Conservation (phyloP, 2,329 filamentous ascomycete genomes). For the Leptosphaerulina australis region DNA sequence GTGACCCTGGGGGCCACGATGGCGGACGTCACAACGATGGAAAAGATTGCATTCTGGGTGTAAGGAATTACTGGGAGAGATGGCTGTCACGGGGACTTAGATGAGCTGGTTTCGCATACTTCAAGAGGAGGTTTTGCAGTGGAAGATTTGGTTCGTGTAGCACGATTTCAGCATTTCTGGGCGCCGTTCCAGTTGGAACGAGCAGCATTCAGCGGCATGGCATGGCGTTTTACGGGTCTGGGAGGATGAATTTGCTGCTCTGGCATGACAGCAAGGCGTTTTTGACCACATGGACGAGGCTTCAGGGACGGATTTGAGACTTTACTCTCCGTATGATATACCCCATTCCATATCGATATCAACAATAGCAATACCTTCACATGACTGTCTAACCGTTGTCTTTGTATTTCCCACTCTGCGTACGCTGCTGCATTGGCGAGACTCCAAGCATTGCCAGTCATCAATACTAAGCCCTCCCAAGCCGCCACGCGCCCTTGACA, state of each 20-base stretch:
- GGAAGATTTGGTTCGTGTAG: not conserved
- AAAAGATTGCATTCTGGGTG: constrained; percentile 62
- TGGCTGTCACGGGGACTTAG: constrained; percentile 57
- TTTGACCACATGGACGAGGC: not conserved
- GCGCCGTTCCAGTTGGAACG: constrained; percentile 8
- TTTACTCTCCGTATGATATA: constrained; percentile 28
- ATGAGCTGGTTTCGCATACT: constrained; percentile 6
- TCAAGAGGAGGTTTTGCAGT: not conserved
- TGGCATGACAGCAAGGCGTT: constrained; percentile 32
- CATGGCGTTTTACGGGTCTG: constrained; percentile 21
- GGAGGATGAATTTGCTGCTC: constrained; percentile 13
- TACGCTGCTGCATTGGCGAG: not conserved
- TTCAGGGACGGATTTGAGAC: constrained; percentile 4
- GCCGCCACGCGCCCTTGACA: constrained; percentile 4
- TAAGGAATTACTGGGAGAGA: constrained; percentile 65
- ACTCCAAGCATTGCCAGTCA: not conserved
- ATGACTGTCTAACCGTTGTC: no score
- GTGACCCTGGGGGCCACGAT: constrained; percentile 65
- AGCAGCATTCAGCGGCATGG: constrained; percentile 30
- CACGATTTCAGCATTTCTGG: constrained; percentile 7
- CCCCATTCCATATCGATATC: constrained; percentile 17
- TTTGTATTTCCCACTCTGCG: not conserved
- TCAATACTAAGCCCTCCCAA: constrained; percentile 5
- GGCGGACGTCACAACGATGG: constrained; percentile 62
- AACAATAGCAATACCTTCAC: not conserved